A percentile compares a stretch with the other conserved stretches of the same genome.
Conservation (phyloP, 495 filamentous ascomycete species). For the Rhypophila decipiens region DNA sequence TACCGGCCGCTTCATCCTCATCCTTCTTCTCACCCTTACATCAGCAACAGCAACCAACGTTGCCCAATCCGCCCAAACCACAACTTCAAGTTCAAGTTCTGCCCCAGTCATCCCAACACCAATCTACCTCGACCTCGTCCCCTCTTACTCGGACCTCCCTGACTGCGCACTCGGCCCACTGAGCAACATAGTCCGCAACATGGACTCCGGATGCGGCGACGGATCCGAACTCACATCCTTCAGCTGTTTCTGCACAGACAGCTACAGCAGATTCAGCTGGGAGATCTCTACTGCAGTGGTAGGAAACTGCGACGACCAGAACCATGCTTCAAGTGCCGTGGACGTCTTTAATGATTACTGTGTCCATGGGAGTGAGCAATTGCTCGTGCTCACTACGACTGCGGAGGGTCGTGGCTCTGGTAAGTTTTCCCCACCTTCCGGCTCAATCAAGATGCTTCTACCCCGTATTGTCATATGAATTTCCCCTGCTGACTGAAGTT, state of each 20-base stretch:
- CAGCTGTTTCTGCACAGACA: conserved; percentile 19
- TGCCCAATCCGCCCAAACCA: background rate
- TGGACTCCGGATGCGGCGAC: conserved; percentile 20
- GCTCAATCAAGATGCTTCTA: too few relatives aligned
- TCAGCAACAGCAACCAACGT: background rate
- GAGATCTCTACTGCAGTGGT: background rate
- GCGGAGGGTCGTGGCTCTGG: too few relatives aligned
- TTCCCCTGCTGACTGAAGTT: too few relatives aligned
- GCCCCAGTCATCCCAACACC: background rate
- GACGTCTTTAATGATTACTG: background rate
- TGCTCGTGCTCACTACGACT: too few relatives aligned
- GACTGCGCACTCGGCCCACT: conserved; percentile 15
- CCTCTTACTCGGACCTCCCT: conserved; percentile 11
- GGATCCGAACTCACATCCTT: conserved; percentile 12
- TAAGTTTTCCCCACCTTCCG: too few relatives aligned
- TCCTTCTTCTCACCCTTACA: too few relatives aligned
- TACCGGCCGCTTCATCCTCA: too few relatives aligned
- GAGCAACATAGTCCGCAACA: conserved; percentile 15
- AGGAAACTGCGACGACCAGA: background rate
- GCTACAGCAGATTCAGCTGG: conserved; percentile 20
- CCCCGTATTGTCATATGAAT: too few relatives aligned
- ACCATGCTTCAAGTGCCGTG: background rate
- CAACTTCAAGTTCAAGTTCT: background rate
- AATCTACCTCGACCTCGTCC: conserved; percentile 19
- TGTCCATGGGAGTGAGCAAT: too few relatives aligned